Evolutionary conservation across 805 yeast genomes (phyloP).

Genomic region (Lipomyces mesembrius): DNA sequence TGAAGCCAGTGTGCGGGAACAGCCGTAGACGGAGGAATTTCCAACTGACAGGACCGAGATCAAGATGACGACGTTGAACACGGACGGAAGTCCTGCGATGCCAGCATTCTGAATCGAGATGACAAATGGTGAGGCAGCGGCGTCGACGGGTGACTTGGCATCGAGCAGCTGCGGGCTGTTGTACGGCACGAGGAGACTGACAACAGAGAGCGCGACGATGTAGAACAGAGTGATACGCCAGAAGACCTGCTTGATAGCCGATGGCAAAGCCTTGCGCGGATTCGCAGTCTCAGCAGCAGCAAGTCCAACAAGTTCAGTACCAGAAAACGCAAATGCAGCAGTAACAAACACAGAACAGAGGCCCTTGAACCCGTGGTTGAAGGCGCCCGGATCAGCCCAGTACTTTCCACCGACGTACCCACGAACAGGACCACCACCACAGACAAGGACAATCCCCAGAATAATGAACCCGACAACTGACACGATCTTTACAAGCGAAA

Average conservation of each 20-base stretch:
- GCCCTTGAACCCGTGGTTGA: slow-evolving; percentile 69
- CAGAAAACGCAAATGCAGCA: slow-evolving; percentile 80
- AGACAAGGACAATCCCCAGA: slow-evolving; percentile 58
- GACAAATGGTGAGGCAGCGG: slow-evolving; percentile 74
- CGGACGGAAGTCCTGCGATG: slow-evolving; percentile 68
- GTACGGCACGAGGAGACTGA: slow-evolving; percentile 74
- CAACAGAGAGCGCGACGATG: slow-evolving; percentile 59
- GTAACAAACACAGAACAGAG: slow-evolving; percentile 73
- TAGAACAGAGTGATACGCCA: slow-evolving; percentile 80
- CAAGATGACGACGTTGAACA: slow-evolving; percentile 71
- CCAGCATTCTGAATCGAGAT: slow-evolving; percentile 72
- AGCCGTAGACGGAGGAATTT: slow-evolving; percentile 70
- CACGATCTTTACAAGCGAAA: slow-evolving; percentile 60
- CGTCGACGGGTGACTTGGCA: slow-evolving; percentile 54
- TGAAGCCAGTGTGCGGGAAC: slow-evolving; percentile 72
- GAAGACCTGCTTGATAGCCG: slow-evolving; percentile 79
- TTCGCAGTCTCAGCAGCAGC: slow-evolving; percentile 78
- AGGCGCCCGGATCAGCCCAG: slow-evolving; percentile 64
- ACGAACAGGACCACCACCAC: slow-evolving; percentile 66
- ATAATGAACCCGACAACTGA: slow-evolving; percentile 66
- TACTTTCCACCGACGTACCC: slow-evolving; percentile 61
- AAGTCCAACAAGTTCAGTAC: slow-evolving; percentile 73
- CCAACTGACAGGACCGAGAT: slow-evolving; percentile 75
- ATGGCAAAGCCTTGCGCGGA: slow-evolving; percentile 69
- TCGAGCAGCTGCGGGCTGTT: slow-evolving; percentile 54